Percentiles rank a stretch among this genome's conserved stretches.
phyloP scores from a whole-genome alignment of 164 flowering plant species.

The Santalum album region DNA sequence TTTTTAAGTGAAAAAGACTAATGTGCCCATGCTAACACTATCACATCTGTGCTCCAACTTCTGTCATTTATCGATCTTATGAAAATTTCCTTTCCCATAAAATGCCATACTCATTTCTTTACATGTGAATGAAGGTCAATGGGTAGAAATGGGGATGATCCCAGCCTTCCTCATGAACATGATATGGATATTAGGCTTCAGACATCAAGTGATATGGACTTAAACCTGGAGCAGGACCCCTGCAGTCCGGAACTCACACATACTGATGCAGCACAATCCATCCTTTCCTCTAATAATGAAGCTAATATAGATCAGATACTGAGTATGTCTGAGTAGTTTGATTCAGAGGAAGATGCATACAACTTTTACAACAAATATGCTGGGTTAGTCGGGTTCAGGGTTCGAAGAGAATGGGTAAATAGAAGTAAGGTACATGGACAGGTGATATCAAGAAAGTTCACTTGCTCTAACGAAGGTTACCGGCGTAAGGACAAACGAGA shows the following conservation, averaged over 20 bases:
- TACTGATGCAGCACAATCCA: slow-evolving; percentile 8
- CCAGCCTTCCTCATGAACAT: slow-evolving; percentile 12
- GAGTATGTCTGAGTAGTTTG: slow-evolving; percentile 20
- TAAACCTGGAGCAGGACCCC: slow-evolving; percentile 24
- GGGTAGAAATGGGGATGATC: slow-evolving; percentile 14
- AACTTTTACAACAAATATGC: slow-evolving; percentile 26
- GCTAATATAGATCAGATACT: slow-evolving; percentile 8
- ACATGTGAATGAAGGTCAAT: slow-evolving; percentile 14
- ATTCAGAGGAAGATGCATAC: slow-evolving; percentile 27
- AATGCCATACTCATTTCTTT: too few relatives aligned
- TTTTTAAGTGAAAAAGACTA: too few relatives aligned
- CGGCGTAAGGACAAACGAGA: slow-evolving; percentile 20
- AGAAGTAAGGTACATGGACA: slow-evolving; percentile 30
- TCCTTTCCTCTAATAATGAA: slow-evolving; percentile 11
- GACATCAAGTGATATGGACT: slow-evolving; percentile 19
- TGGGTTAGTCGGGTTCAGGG: slow-evolving; percentile 25
- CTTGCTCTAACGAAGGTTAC: slow-evolving; percentile 32
- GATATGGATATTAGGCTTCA: slow-evolving; percentile 12
- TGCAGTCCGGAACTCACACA: slow-evolving; percentile 15
- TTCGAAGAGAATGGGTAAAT: slow-evolving; percentile 30
- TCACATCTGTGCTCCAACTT: too few relatives aligned
- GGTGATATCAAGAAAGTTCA: slow-evolving; percentile 32
- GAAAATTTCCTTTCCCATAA: too few relatives aligned
- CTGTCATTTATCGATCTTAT: too few relatives aligned
- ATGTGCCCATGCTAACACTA: too few relatives aligned